phyloP scores from a whole-genome alignment of 306 rosid species.

The Glycyrrhiza uralensis region DNA sequence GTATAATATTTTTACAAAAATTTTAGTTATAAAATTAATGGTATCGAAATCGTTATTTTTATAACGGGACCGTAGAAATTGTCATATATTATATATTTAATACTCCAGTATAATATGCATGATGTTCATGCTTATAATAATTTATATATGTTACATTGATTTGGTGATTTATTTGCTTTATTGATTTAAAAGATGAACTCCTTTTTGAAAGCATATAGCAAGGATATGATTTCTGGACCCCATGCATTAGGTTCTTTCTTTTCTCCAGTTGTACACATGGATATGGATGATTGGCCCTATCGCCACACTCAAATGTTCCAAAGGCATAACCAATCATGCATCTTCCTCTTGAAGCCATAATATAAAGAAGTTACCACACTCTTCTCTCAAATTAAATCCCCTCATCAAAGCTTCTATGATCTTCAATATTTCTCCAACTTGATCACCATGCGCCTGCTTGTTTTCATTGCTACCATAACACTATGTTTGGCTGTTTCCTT shows the following conservation, averaged over 20 bases:
- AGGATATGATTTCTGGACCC: conserved; percentile 6
- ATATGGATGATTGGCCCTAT: neutral
- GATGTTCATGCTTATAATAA: neutral
- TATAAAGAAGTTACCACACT: neutral
- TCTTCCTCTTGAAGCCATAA: neutral
- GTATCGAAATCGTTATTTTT: no score
- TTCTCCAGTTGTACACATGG: neutral
- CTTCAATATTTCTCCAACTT: no score
- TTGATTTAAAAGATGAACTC: neutral
- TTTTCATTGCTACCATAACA: neutral
- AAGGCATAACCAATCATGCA: neutral
- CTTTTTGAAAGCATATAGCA: neutral
- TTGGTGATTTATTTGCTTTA: neutral
- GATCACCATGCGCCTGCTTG: conserved; percentile 12
- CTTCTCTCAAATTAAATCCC: neutral
- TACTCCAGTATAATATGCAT: neutral
- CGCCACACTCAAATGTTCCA: no score
- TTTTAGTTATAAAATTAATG: no score
- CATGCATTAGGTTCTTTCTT: neutral
- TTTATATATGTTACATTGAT: neutral
- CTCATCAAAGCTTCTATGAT: no score
- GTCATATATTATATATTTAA: no score
- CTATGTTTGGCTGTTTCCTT: conserved; percentile 20
- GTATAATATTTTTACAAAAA: no score
- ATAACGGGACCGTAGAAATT: no score